Conservation (phyloP, 140 eudicot species). For the Anethum foeniculum region DNA sequence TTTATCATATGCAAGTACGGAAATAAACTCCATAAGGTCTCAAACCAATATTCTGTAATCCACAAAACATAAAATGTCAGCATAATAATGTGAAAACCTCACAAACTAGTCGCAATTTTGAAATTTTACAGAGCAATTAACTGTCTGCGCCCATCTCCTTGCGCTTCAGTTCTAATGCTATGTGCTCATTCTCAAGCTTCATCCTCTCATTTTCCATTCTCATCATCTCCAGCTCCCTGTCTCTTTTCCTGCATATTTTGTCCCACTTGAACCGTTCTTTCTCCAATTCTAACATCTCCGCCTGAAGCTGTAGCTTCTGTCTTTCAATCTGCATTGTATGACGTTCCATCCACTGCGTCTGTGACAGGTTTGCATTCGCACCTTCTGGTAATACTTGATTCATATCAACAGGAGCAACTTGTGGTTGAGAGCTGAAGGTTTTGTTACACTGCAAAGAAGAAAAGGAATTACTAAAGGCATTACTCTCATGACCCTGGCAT, state of each 20-base stretch:
- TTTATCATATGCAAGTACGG: neutral
- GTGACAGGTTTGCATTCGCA: conserved; percentile 27
- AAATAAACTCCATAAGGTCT: neutral
- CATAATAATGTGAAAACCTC: conserved; percentile 2
- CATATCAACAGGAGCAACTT: conserved; percentile 30
- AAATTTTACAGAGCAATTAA: conserved; percentile 10
- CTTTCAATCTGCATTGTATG: conserved; percentile 43
- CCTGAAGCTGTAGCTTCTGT: conserved; percentile 49
- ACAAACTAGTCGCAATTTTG: conserved; percentile 9
- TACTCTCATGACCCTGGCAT: conserved; percentile 32
- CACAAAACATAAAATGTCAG: neutral
- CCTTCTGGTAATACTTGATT: conserved; percentile 38
- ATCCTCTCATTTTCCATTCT: conserved; percentile 52
- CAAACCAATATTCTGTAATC: neutral
- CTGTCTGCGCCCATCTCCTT: conserved; percentile 41
- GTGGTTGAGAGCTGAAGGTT: conserved; percentile 26
- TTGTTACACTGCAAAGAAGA: conserved; percentile 29
- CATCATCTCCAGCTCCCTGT: conserved; percentile 46
- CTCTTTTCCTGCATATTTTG: conserved; percentile 40
- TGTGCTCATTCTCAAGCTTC: conserved; percentile 55
- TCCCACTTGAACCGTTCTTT: conserved; percentile 62
- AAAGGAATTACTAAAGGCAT: conserved; percentile 19
- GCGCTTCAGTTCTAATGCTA: conserved; percentile 54
- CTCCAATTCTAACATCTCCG: conserved; percentile 54
- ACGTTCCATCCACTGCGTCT: conserved; percentile 47